Base-by-base conservation (phyloP, 2,329 filamentous ascomycete genomes). In the Exophiala lecanii-corni region DNA sequence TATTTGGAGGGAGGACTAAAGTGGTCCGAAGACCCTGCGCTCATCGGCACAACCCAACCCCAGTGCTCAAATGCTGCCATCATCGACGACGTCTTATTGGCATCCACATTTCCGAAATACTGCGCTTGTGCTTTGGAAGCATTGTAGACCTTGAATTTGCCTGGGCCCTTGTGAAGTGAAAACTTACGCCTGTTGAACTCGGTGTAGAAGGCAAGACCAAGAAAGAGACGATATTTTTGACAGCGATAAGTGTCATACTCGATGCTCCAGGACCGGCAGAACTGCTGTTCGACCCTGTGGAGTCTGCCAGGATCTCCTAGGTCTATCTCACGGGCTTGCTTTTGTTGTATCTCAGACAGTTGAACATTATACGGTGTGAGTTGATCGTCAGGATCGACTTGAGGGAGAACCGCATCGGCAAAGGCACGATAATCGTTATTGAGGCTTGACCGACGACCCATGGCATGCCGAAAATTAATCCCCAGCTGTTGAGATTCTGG, bases 171-270 rank as follows among this genome's bases (percentile, higher is more conserved):
- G 5, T 18, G 18, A 13, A 40, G 16, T n/a, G n/a, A n/a, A n/a
- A n/a, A n/a, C 5, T 31, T 20, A 13, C 36, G 37, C 10, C 26
- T 17, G 25, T 42, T 39, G 34, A 41, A 41, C 16, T 45, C 44
- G 28, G 33, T 21, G 28, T 38, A 47, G 32, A 42, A 13, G 12
- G 44, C 44, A 7, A 50, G 40, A 16, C 43, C 44, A 17, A 50
- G 33, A 28, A 50, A 50, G 35, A 41, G 33, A 18, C 44, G 48
- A 2, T 34, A 36, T 30, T 47, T 47, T 19, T 50, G 48, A 28
- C 48, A 50, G 6, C 45, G 45, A 36, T 50, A 50, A 7, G 36
- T 18, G 28, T 42, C 43, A 17, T 19, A 25, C 3, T 34, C 20
- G 30, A 48, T 40, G n/a, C 21, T 32, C 20, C 45, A 20, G 6